These are phyloP conservation scores for Vicia faba DNA, from an alignment of 306 rosid genomes.

Conservation along the genomic window DNA sequence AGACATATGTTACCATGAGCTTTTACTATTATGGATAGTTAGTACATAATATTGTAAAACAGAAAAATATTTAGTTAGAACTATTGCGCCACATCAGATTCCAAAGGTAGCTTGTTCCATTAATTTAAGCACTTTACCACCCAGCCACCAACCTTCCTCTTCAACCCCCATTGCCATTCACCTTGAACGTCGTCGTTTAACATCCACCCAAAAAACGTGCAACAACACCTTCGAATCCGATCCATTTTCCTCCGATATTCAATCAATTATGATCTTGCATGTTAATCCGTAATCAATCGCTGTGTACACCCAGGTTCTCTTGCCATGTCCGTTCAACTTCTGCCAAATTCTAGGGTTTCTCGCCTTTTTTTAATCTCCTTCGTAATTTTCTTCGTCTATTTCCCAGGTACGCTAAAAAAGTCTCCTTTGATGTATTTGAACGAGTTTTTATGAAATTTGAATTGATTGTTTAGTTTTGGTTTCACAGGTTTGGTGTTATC, in stretches of 20 bases:
- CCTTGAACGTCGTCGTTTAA: slow-evolving; percentile 39
- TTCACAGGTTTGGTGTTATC: slow-evolving; percentile 58
- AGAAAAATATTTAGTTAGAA: too few species aligned
- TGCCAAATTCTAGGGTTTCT: slow-evolving; percentile 38
- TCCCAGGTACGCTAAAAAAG: slow-evolving; percentile 6
- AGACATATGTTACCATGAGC: too few species aligned
- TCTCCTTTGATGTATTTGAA: background rate
- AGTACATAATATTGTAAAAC: too few species aligned
- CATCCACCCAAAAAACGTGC: background rate
- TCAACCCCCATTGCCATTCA: background rate
- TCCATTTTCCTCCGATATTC: background rate
- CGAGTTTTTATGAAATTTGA: background rate
- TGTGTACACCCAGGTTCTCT: background rate
- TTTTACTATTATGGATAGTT: too few species aligned
- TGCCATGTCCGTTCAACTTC: slow-evolving; percentile 54
- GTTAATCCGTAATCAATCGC: background rate
- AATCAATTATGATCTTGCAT: background rate
- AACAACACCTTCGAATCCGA: slow-evolving; percentile 1
- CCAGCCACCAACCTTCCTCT: background rate
- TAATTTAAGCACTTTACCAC: slow-evolving; percentile 9
- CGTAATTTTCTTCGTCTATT: slow-evolving; percentile 47
- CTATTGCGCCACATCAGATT: slow-evolving; percentile 22
- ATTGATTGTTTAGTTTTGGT: background rate
- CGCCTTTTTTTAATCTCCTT: slow-evolving; percentile 40
- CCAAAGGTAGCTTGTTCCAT: background rate